These are phyloP conservation scores for Crepidotus variabilis DNA, from an alignment of 768 basidiomycete genomes.

Conservation along the genomic window DNA sequence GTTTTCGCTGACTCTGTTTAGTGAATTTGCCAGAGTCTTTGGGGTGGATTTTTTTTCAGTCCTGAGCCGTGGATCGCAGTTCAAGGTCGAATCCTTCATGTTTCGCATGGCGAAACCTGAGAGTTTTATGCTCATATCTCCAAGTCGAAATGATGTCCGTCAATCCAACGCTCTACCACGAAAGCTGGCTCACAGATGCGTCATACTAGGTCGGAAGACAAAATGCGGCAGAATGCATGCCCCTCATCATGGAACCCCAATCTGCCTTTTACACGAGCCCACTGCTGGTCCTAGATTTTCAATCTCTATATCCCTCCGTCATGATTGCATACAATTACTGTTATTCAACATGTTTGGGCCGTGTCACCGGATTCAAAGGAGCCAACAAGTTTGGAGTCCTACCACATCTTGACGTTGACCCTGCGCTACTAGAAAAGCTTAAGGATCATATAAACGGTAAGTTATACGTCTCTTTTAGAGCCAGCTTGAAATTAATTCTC, in stretches of 20 bases:
- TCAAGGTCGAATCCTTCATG: constrained; percentile 99
- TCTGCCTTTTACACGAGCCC: constrained; percentile 94
- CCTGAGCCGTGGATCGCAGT: constrained; percentile 92
- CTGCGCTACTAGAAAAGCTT: constrained; percentile 65
- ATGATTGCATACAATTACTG: constrained; percentile 99
- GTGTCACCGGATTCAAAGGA: constrained; percentile 83
- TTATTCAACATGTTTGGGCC: constrained; percentile 94
- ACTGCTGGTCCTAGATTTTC: constrained; percentile 92
- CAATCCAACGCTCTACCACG: constrained; percentile 1
- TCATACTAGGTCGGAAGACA: constrained; percentile 85
- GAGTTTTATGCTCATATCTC: constrained; percentile 85
- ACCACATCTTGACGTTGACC: constrained; percentile 65
- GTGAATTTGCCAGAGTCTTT: constrained; percentile 96
- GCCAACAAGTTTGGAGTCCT: constrained; percentile 85
- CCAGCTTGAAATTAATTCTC: not conserved
- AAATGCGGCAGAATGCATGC: constrained; percentile 95
- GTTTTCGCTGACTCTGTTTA: constrained; percentile 25
- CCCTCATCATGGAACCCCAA: constrained; percentile 90
- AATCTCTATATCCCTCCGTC: constrained; percentile 92
- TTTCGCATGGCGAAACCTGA: constrained; percentile 97
- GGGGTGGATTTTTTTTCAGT: constrained; percentile 98
- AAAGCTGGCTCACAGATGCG: not conserved
- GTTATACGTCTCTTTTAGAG: constrained; percentile 11
- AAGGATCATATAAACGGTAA: constrained; percentile 75
- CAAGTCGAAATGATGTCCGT: constrained; percentile 78